Evolutionary conservation across 2,329 filamentous ascomycete species (phyloP), one percentile per base, ranked within the genome.

Genomic region (Macroventuria anomochaeta): DNA sequence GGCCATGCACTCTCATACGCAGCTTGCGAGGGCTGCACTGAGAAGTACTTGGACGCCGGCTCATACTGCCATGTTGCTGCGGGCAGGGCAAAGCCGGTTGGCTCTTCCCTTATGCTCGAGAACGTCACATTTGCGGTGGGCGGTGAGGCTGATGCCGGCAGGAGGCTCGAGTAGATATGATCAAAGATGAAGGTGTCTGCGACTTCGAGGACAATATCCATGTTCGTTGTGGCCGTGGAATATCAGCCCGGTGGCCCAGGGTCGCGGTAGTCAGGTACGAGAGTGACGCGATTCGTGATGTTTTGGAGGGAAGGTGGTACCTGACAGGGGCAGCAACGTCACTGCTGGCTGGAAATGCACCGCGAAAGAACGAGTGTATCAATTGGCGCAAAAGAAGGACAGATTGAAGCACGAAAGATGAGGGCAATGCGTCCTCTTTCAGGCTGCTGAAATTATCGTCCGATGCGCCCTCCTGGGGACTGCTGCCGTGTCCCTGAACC

Each of bases 121-220:
- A 82, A 87, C 51, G 88, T 85, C 32, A 78, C 79, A 59, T 88
- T 87, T 63, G 80, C 57, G 20, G 43, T n/a, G 72, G 58, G 79
- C 78, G 80, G 76, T 25, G 77, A 79, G 38, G 79, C 79, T 7
- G 55, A 44, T 5, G 59, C 62, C 7, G 93, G 92, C n/a, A 90
- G 79, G 5, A 89, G 64, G 29, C 78, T 81, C 42, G 92, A 88
- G 73, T 96, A 97, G 53, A 89, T 65, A 63, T 88, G 85, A 78
- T 97, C 93, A 75, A 89, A 88, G 59, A 93, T 68, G 69, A 88
- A 91, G 66, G 88, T 90, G 77, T 97, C 93, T 76, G 85, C 83
- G 55, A 93, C 67, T 77, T 97, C 93, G 62, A 97, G 88, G 38
- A 95, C 86, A 77, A 97, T 86, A 81, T 97, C 93, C 93, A 97